These are phyloP conservation scores for Fusarium oligoseptatum DNA, from an alignment of 2,329 filamentous ascomycete genomes.

Conservation along the genomic window DNA sequence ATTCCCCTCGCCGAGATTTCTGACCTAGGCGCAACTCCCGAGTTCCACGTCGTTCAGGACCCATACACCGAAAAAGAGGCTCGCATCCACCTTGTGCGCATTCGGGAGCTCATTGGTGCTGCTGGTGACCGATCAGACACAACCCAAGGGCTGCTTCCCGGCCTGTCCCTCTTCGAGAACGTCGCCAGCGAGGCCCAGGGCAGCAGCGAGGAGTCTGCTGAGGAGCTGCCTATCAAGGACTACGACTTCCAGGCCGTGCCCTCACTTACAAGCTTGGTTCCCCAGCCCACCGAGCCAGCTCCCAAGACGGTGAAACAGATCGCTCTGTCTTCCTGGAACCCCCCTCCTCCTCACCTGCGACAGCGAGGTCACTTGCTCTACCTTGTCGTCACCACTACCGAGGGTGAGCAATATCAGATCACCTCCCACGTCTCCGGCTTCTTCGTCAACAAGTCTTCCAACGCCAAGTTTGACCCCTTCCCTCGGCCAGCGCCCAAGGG, in stretches of 20 bases:
- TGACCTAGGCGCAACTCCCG: constrained; percentile 80
- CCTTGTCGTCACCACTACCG: constrained; percentile 87
- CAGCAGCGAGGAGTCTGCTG: constrained; percentile 40
- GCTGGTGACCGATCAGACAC: constrained; percentile 89
- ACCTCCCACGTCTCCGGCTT: constrained; percentile 95
- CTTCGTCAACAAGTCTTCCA: constrained; percentile 96
- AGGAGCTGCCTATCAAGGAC: constrained; percentile 66
- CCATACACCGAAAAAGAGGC: constrained; percentile 99
- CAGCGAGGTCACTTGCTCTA: constrained; percentile 95
- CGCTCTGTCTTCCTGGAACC: constrained; percentile 94
- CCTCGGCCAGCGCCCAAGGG: constrained; percentile 84
- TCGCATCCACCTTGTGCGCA: constrained; percentile 90
- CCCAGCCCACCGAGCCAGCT: constrained; percentile 72
- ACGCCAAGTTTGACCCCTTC: constrained; percentile 92
- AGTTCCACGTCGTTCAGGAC: constrained; percentile 88
- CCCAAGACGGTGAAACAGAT: constrained; percentile 94
- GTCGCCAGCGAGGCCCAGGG: constrained; percentile 69
- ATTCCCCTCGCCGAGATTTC: constrained; percentile 91
- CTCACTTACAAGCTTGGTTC: constrained; percentile 78
- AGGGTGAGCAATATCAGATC: constrained; percentile 94
- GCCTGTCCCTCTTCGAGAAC: constrained; percentile 87
- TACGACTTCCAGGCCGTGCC: constrained; percentile 83
- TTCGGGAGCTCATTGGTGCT: constrained; percentile 93
- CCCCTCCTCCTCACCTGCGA: constrained; percentile 89
- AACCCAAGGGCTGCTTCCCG: constrained; percentile 86